Evolutionary conservation across 1,284 basidiomycete species (phyloP).

Genomic region (Trichosporon asahii): DNA sequence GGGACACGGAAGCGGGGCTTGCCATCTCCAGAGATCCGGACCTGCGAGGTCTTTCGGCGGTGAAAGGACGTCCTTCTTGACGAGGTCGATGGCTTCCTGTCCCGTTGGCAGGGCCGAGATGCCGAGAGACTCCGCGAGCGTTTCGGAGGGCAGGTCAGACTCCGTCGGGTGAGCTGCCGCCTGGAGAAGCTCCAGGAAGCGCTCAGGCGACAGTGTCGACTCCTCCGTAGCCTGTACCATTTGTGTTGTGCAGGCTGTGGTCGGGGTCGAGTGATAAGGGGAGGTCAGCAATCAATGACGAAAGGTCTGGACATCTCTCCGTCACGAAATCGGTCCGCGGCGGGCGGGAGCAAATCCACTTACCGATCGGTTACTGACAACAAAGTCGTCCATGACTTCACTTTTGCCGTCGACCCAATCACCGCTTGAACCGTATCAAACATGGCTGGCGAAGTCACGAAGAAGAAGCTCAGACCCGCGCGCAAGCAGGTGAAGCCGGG

Average conservation of each 20-base stretch:
- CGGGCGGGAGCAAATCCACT: neutral
- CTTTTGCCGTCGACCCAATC: neutral
- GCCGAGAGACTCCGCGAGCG: slow-evolving; percentile 36
- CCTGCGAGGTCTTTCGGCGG: slow-evolving; percentile 40
- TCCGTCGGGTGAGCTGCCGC: slow-evolving; percentile 29
- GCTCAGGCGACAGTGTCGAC: neutral
- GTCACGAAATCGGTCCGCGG: neutral
- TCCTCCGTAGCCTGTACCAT: slow-evolving; percentile 9
- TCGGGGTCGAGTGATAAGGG: neutral
- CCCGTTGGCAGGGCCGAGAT: slow-evolving; percentile 31
- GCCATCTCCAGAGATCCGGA: slow-evolving; percentile 42
- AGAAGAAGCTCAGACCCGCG: slow-evolving; percentile 60
- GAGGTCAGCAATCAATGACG: neutral
- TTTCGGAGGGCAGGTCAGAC: slow-evolving; percentile 29
- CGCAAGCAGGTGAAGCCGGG: slow-evolving; percentile 85
- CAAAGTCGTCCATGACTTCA: slow-evolving; percentile 2
- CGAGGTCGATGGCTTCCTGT: slow-evolving; percentile 27
- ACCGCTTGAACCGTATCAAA: neutral
- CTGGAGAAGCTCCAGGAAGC: slow-evolving; percentile 29
- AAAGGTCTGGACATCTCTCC: neutral
- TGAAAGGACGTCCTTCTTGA: slow-evolving; percentile 42
- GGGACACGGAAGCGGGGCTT: slow-evolving; percentile 38
- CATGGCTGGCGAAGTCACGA: slow-evolving; percentile 35
- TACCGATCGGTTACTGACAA: slow-evolving; percentile 8
- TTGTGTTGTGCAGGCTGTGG: neutral